Percentiles rank a stretch among this genome's conserved stretches.
These are phyloP conservation scores for Amaranthus hypochondriacus DNA, from an alignment of 148 eudicot genomes.

Conservation along the genomic window DNA sequence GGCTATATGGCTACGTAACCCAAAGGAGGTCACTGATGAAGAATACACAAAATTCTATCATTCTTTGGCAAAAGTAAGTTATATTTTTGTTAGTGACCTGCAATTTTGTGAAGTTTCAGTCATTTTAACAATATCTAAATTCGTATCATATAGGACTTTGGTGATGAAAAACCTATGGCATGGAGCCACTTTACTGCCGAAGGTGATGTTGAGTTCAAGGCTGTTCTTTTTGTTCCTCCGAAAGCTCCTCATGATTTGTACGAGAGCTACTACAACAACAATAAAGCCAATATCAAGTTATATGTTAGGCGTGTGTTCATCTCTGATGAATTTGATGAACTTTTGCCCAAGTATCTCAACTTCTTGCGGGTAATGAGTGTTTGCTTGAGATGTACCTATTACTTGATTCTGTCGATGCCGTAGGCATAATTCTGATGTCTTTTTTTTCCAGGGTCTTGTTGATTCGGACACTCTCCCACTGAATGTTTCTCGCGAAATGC, in stretches of 20 bases:
- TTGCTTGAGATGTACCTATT: background rate
- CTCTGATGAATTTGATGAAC: slow-evolving; percentile 97
- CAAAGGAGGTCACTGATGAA: slow-evolving; percentile 97
- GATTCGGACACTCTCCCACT: slow-evolving; percentile 98
- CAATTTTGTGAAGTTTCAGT: background rate
- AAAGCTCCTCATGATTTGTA: slow-evolving; percentile 96
- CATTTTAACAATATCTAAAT: background rate
- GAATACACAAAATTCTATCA: slow-evolving; percentile 91
- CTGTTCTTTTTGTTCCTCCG: slow-evolving; percentile 91
- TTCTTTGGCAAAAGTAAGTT: slow-evolving; percentile 77
- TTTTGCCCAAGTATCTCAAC: slow-evolving; percentile 88
- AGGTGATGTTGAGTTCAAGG: slow-evolving; percentile 99
- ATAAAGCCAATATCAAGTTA: slow-evolving; percentile 85
- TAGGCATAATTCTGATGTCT: slow-evolving; percentile 17
- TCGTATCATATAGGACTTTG: slow-evolving; percentile 54
- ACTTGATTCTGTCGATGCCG: background rate
- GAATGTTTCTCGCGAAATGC: slow-evolving; percentile 98
- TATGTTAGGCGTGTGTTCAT: slow-evolving; percentile 94
- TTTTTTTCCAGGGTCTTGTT: slow-evolving; percentile 75
- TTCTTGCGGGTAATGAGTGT: slow-evolving; percentile 65
- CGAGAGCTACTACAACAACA: slow-evolving; percentile 89
- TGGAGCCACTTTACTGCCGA: slow-evolving; percentile 99
- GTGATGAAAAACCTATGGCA: slow-evolving; percentile 85
- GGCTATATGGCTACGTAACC: slow-evolving; percentile 93
- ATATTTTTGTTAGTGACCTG: background rate